Evolutionary conservation across 2,329 filamentous ascomycete genomes (phyloP).

Genomic region (Fusarium falciforme): DNA sequence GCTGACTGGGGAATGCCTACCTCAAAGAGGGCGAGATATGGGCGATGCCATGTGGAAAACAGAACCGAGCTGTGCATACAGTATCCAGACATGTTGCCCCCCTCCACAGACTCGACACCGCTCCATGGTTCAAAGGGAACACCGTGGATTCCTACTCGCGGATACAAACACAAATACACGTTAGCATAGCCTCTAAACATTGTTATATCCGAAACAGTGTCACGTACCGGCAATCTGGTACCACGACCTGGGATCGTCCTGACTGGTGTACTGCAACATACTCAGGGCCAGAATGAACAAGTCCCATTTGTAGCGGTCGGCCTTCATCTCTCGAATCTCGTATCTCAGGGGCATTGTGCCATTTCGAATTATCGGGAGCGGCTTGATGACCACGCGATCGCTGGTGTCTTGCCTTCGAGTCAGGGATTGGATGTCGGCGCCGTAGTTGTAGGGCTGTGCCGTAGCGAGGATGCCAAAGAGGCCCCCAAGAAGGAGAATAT

Average conservation of each 20-base stretch:
- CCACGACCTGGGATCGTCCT: constrained; percentile 74
- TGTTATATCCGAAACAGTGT: not conserved
- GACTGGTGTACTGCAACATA: constrained; percentile 75
- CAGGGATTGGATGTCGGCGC: constrained; percentile 55
- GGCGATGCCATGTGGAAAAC: constrained; percentile 86
- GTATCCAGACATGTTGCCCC: constrained; percentile 72
- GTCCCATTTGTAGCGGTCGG: constrained; percentile 76
- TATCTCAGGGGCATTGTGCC: constrained; percentile 62
- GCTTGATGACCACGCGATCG: constrained; percentile 56
- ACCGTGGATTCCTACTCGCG: constrained; percentile 78
- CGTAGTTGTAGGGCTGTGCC: constrained; percentile 61
- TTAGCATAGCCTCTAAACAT: constrained; percentile 14
- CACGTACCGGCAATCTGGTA: constrained; percentile 80
- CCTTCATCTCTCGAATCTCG: constrained; percentile 75
- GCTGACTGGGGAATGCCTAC: constrained; percentile 45
- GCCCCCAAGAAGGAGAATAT: constrained; percentile 12
- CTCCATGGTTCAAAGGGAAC: constrained; percentile 72
- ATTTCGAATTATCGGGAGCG: constrained; percentile 53
- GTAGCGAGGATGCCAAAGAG: constrained; percentile 13
- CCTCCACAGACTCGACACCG: constrained; percentile 60
- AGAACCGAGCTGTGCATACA: constrained; percentile 81
- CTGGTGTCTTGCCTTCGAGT: constrained; percentile 54
- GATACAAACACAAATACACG: not conserved
- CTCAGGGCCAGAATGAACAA: constrained; percentile 80
- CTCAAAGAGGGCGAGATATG: constrained; percentile 75